phyloP scores from a whole-genome alignment of 306 rosid species.

The Corylus americana region DNA sequence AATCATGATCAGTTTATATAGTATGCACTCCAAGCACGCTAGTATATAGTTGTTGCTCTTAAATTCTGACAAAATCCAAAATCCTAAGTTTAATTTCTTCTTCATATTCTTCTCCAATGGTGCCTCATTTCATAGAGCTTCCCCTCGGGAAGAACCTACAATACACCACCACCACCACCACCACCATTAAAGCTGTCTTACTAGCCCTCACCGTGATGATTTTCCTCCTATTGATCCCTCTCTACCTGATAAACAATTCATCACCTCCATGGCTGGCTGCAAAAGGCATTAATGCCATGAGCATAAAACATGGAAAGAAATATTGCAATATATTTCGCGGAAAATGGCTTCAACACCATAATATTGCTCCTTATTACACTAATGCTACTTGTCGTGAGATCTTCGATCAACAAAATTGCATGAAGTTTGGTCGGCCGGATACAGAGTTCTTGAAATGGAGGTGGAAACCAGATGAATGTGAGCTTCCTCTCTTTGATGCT shows the following conservation, averaged over 20 bases:
- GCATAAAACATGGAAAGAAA: slow-evolving; percentile 14
- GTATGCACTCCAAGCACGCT: not conserved
- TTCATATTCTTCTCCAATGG: slow-evolving; percentile 24
- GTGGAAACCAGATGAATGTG: slow-evolving; percentile 84
- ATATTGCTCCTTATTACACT: slow-evolving; percentile 52
- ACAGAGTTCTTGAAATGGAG: slow-evolving; percentile 71
- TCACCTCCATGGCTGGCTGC: slow-evolving; percentile 27
- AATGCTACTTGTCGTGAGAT: slow-evolving; percentile 58
- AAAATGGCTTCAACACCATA: slow-evolving; percentile 58
- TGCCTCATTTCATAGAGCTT: slow-evolving; percentile 23
- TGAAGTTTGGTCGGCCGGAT: slow-evolving; percentile 80
- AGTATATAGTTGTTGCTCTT: not conserved
- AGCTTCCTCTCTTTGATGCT: slow-evolving; percentile 73
- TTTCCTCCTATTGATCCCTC: slow-evolving; percentile 32
- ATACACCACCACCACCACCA: slow-evolving; percentile 14
- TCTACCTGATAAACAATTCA: slow-evolving; percentile 34
- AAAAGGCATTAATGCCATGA: slow-evolving; percentile 3
- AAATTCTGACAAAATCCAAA: not conserved
- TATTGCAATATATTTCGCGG: slow-evolving; percentile 63
- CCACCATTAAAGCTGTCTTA: slow-evolving; percentile 15
- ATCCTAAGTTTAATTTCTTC: not conserved
- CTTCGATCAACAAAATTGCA: slow-evolving; percentile 74
- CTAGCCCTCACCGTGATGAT: slow-evolving; percentile 19
- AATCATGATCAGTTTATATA: not conserved
- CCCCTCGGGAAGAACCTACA: slow-evolving; percentile 24